phyloP scores from a whole-genome alignment of 441 rosid species.

The Mallotus japonicus region DNA sequence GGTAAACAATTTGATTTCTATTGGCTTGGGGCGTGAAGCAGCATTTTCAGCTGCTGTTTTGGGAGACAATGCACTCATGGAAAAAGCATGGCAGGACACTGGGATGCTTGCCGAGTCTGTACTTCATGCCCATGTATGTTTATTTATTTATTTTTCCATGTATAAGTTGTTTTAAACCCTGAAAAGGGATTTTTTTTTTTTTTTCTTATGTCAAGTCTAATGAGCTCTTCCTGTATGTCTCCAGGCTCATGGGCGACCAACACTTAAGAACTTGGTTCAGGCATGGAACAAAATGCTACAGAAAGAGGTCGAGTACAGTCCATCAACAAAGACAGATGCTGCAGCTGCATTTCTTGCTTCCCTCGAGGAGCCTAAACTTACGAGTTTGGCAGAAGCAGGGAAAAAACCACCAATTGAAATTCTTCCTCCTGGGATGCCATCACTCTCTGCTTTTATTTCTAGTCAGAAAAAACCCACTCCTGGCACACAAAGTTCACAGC shows the following conservation, averaged over 20 bases:
- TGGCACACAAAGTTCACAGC: constrained; percentile 42
- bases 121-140: constrained; percentile 87
- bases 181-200: background rate
- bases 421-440: constrained; percentile 94
- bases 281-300: constrained; percentile 88
- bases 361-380: constrained; percentile 85
- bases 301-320: constrained; percentile 78
- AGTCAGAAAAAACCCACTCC: constrained; percentile 66
- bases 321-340: constrained; percentile 76
- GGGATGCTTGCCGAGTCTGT: constrained; percentile 99
- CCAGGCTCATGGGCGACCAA: constrained; percentile 97
- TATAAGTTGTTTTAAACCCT: background rate
- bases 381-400: constrained; percentile 82
- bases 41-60: constrained; percentile 93
- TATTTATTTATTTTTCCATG: background rate
- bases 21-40: constrained; percentile 93
- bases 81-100: constrained; percentile 97
- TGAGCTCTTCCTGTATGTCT: constrained; percentile 21
- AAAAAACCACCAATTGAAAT: constrained; percentile 86
- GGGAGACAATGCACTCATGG: constrained; percentile 98
- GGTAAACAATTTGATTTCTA: constrained; percentile 78
- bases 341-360: constrained; percentile 93
- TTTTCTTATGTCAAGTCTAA: constrained; percentile 1
- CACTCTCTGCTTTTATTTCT: constrained; percentile 73
- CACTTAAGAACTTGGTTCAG: constrained; percentile 82